A percentile compares a stretch with the other conserved stretches of the same genome.
These are phyloP conservation scores for Leccinellum rugosiceps DNA, from an alignment of 768 basidiomycete genomes.

Conservation along the genomic window DNA sequence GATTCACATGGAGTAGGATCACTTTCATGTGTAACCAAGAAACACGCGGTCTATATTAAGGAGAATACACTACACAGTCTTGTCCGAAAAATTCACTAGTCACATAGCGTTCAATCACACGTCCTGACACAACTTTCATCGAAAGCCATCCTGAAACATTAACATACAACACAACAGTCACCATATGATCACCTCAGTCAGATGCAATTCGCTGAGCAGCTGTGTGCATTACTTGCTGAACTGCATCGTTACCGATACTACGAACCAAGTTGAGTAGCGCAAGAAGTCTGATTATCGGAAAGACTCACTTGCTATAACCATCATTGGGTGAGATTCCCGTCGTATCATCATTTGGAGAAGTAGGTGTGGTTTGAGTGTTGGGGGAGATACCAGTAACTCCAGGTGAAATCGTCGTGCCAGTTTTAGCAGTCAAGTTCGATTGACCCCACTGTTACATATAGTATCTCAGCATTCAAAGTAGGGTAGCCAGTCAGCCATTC, in stretches of 20 bases:
- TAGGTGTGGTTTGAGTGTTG: slow-evolving; percentile 30
- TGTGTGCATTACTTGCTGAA: slow-evolving; percentile 30
- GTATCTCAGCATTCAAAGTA: slow-evolving; percentile 9
- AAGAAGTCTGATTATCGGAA: neutral
- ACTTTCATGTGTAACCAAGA: neutral
- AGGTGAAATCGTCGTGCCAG: slow-evolving; percentile 45
- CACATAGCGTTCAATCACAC: neutral
- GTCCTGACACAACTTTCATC: neutral
- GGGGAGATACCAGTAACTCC: slow-evolving; percentile 29
- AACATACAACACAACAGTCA: neutral
- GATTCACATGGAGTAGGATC: neutral
- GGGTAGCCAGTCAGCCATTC: neutral
- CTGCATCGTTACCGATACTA: slow-evolving; percentile 29
- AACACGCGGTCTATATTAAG: neutral
- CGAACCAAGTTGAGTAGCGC: slow-evolving; percentile 6
- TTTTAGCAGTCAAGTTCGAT: slow-evolving; percentile 42
- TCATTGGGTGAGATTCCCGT: slow-evolving; percentile 62
- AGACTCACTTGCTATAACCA: slow-evolving; percentile 47
- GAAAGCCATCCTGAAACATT: neutral
- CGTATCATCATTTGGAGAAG: slow-evolving; percentile 28
- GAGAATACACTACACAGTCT: neutral
- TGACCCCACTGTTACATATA: slow-evolving; percentile 52
- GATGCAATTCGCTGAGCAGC: slow-evolving; percentile 36
- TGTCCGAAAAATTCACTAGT: neutral
- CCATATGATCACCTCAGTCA: slow-evolving; percentile 13